Evolutionary conservation across 2,329 filamentous ascomycete species (phyloP).

Genomic region (Fusarium sp.): DNA sequence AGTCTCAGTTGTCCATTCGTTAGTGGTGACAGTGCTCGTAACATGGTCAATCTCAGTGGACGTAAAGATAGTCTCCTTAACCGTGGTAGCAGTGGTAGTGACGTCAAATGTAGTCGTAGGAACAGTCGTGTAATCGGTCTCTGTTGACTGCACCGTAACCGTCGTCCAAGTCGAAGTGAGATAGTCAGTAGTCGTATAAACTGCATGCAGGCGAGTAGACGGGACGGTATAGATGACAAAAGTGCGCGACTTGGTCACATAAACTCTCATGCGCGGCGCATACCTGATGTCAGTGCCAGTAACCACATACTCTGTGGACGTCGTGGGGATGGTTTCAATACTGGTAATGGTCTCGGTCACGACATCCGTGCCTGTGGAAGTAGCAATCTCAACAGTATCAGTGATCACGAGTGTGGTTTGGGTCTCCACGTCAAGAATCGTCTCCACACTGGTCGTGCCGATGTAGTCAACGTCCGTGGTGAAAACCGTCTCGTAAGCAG

Average conservation of each 20-base stretch:
- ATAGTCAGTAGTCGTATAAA: slow-evolving; percentile 13
- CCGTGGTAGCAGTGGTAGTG: slow-evolving; percentile 9
- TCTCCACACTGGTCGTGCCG: slow-evolving; percentile 9
- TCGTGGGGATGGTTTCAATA: slow-evolving; percentile 12
- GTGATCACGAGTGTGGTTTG: slow-evolving; percentile 6
- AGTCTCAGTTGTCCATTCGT: slow-evolving; percentile 4
- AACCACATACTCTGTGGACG: slow-evolving; percentile 11
- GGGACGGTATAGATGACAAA: slow-evolving; percentile 15
- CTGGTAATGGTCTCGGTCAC: slow-evolving; percentile 5
- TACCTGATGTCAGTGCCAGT: slow-evolving; percentile 8
- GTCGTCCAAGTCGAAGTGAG: slow-evolving; percentile 15
- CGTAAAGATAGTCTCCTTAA: slow-evolving; percentile 1
- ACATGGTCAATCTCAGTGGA: slow-evolving; percentile 1
- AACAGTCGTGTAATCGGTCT: slow-evolving; percentile 2
- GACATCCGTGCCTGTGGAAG: slow-evolving; percentile 15
- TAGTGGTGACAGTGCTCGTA: slow-evolving; percentile 2
- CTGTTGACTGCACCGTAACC: slow-evolving; percentile 9
- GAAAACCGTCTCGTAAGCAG: slow-evolving; percentile 12
- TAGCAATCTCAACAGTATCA: slow-evolving; percentile 5
- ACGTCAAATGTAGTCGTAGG: slow-evolving; percentile 10
- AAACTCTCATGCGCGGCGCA: slow-evolving; percentile 5
- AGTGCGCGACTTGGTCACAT: slow-evolving; percentile 11
- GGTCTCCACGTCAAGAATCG: slow-evolving; percentile 7
- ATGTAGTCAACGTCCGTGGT: slow-evolving; percentile 16
- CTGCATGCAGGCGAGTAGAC: slow-evolving; percentile 4